Base-by-base conservation (phyloP, 345 rosid species). In the Rubroshorea leprosula region DNA sequence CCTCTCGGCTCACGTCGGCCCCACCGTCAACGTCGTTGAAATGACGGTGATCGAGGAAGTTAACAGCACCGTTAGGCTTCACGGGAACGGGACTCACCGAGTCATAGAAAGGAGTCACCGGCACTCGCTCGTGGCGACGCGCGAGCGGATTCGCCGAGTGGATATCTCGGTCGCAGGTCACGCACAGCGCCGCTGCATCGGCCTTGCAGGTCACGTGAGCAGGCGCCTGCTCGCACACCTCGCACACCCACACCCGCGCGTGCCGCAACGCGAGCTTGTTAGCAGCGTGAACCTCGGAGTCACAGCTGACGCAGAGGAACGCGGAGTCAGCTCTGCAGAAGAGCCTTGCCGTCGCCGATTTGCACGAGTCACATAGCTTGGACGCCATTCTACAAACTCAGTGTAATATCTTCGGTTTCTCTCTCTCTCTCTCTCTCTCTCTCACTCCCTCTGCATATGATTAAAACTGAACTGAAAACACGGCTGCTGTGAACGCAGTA, bases 191-290 rank as follows among this genome's bases (percentile, higher is more conserved):
- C 15, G 99, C 99, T 0, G 99, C 97, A 63, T 93, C 99, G 1
- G 97, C 99, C 67, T 85, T 85, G 80, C 99, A 93, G 52, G 96
- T 93, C 67, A 93, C 92, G 65, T 87, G 82, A 2, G 99, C 97
- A 0, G 99, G 99, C 0, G 95, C 95, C 63, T 93, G 99, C 80
- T 93, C 99, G 55, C 99, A 93, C 18, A 93, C 99, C 64, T 85
- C 92, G 59, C 99, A 93, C 10, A 93, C 49, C 80, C 83, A 76
- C 14, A 89, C 97, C 16, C 99, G 96, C 35, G 87, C 90, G 84
- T 93, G 99, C 57, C 96, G 83, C 5, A 96, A 85, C 10, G 96
- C 96, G 9, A 93, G 86, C 72, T 93, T 90, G 86, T 90, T 93
- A 54, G 90, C 95, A 1, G 96, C 86, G 68, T 93, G 99, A 62